phyloP scores from a whole-genome alignment of 441 rosid genomes.

The Corymbia citriodora region DNA sequence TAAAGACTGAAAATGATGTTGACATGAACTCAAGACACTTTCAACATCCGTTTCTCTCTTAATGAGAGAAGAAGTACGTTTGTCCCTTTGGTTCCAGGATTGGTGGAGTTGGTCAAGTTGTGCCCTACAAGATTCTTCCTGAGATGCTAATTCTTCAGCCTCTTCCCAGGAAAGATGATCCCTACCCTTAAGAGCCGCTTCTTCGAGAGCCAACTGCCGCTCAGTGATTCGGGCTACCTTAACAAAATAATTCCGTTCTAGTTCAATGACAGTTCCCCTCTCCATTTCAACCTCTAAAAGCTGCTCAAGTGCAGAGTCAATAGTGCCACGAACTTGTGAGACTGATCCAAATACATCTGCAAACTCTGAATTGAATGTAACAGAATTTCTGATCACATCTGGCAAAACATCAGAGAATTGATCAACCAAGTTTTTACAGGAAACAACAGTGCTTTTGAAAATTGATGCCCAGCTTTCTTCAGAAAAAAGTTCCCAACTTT shows the following conservation, averaged over 20 bases:
- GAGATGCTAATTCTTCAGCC: conserved; percentile 98
- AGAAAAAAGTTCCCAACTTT: conserved; percentile 22
- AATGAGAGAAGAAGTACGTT: conserved; percentile 54
- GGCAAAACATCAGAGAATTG: conserved; percentile 77
- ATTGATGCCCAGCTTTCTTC: conserved; percentile 63
- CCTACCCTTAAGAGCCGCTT: conserved; percentile 85
- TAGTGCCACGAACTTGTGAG: conserved; percentile 81
- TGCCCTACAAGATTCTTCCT: conserved; percentile 95
- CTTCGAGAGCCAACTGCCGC: conserved; percentile 86
- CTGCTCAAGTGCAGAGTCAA: conserved; percentile 82
- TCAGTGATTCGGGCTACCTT: conserved; percentile 90
- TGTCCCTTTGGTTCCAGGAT: conserved; percentile 87
- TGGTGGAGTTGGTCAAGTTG: conserved; percentile 87
- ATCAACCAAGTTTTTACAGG: conserved; percentile 55
- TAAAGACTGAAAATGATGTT: conserved; percentile 62
- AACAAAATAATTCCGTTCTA: conserved; percentile 82
- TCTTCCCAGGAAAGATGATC: conserved; percentile 99
- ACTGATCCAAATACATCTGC: conserved; percentile 89
- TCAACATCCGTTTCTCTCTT: conserved; percentile 71
- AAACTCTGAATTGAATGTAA: conserved; percentile 72
- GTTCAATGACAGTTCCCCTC: conserved; percentile 73
- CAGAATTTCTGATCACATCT: conserved; percentile 65
- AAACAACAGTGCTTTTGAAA: conserved; percentile 52
- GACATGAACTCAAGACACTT: conserved; percentile 53
- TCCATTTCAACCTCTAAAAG: conserved; percentile 80